Percentiles rank a stretch among this genome's conserved stretches.
phyloP scores from a whole-genome alignment of 1,139 yeast species.

The Pneumocystis canis region DNA sequence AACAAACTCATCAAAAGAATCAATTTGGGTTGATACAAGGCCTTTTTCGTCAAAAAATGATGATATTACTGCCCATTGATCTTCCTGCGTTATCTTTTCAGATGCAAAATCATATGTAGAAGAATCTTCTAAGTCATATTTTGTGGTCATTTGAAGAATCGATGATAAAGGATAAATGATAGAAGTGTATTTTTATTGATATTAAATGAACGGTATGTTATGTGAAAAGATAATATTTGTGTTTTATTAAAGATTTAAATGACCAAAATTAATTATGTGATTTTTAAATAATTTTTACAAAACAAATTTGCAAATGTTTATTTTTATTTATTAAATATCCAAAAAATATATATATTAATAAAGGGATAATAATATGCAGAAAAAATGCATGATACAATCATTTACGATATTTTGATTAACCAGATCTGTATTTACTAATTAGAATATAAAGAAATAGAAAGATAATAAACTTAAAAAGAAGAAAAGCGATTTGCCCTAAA shows the following conservation, averaged over 20 bases:
- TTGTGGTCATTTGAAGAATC: neutral
- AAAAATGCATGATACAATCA: neutral
- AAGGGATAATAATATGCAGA: neutral
- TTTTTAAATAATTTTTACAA: neutral
- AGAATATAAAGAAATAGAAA: conserved; percentile 28
- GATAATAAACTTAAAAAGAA: conserved; percentile 44
- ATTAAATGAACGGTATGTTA: neutral
- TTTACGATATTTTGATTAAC: neutral
- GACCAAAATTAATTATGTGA: neutral
- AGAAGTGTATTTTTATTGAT: neutral
- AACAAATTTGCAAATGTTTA: neutral
- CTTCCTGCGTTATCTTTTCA: conserved; percentile 78
- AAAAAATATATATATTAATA: neutral
- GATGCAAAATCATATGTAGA: neutral
- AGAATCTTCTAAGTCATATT: neutral
- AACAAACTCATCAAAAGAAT: conserved; percentile 94
- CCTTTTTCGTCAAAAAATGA: conserved; percentile 94
- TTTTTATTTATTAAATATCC: neutral
- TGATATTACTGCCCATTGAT: conserved; percentile 97
- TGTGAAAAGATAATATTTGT: neutral
- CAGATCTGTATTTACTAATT: conserved; percentile 19
- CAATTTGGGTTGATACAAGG: conserved; percentile 91
- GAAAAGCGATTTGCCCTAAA: conserved; percentile 63
- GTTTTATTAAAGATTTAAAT: neutral
- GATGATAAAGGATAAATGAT: neutral